Percentiles rank a stretch among this genome's conserved stretches.
phyloP scores from a whole-genome alignment of 768 basidiomycete genomes.

The Mycena vitilis region DNA sequence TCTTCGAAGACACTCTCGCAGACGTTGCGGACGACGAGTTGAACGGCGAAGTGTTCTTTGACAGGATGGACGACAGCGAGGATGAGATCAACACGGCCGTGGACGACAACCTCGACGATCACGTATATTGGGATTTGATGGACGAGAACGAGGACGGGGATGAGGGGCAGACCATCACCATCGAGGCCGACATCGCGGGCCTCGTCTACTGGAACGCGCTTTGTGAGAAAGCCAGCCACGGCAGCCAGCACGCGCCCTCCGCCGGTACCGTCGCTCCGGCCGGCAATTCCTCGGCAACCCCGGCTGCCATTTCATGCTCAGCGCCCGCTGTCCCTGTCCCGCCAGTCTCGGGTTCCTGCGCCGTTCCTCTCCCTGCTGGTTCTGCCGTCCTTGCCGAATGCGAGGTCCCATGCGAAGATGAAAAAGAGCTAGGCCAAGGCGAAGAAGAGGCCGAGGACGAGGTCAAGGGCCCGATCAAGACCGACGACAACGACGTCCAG shows the following conservation, averaged over 20 bases:
- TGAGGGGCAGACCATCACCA: too few species aligned
- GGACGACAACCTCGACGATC: background rate
- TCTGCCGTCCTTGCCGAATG: background rate
- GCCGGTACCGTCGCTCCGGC: background rate
- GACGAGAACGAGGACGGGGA: background rate
- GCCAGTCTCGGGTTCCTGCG: too few species aligned
- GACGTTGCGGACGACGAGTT: background rate
- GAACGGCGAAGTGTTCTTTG: too few species aligned
- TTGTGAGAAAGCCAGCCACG: background rate
- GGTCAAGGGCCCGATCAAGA: background rate
- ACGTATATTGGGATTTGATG: background rate
- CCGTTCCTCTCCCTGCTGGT: too few species aligned
- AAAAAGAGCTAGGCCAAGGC: background rate
- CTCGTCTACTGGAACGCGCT: background rate
- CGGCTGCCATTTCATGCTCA: too few species aligned
- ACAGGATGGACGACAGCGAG: too few species aligned
- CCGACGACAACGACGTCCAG: too few species aligned
- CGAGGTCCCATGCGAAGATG: too few species aligned
- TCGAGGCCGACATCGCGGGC: background rate
- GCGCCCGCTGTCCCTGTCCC: background rate
- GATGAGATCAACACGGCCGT: too few species aligned
- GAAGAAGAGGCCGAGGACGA: background rate
- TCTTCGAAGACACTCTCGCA: background rate
- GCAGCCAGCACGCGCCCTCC: background rate
- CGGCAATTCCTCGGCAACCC: background rate